Evolutionary conservation across 1,284 basidiomycete genomes (phyloP), one percentile per base, ranked within the genome.

Genomic region (Heterobasidion parviporum): DNA sequence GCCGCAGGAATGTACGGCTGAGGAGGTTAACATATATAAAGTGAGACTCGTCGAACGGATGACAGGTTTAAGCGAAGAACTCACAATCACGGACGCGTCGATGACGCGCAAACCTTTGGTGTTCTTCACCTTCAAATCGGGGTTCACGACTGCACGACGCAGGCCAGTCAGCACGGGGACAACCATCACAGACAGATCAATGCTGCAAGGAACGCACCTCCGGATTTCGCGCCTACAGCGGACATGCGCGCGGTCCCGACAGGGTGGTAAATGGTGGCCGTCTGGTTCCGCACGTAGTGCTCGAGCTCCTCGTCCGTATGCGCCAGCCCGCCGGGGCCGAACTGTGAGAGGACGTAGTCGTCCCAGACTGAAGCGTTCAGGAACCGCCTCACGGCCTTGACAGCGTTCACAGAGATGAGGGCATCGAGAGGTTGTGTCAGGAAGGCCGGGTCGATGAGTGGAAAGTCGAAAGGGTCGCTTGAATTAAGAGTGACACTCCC

Each of bases 401-500:
- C 57, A 1, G 67, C 67, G 51, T 72, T 65, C 4, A 65, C 63
- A 59, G 73, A 64, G 1, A 67, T 64, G 50, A 64, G 62, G 15
- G 70, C 59, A 59, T 77, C 76, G 50, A 72, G 71, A 6, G 68
- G 61, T 3, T 70, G 64, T 14, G 58, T 59, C 36, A 75, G 59
- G 45, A 70, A 65, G 3, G 60, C 63, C 3, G 71, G 70, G 61
- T 77, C 64, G 54, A 78, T 72, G 16, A 70, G 33, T 0, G 77
- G 76, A n/a, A 60, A 52, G 20, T 66, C 68, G 54, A 77, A 74
- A 1, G 76, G 72, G 57, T 74, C 63, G 26, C 63, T 62, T 6
- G 70, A 72, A 14, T 59, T 57, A 8, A 76, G 61, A 8, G 61
- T 66, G 9, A 77, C 57, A 8, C 69, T 67, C n/a, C 76, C 75